Percentiles rank a stretch among this genome's conserved stretches.
Conservation (phyloP, 345 rosid species). For the Moringa oleifera region DNA sequence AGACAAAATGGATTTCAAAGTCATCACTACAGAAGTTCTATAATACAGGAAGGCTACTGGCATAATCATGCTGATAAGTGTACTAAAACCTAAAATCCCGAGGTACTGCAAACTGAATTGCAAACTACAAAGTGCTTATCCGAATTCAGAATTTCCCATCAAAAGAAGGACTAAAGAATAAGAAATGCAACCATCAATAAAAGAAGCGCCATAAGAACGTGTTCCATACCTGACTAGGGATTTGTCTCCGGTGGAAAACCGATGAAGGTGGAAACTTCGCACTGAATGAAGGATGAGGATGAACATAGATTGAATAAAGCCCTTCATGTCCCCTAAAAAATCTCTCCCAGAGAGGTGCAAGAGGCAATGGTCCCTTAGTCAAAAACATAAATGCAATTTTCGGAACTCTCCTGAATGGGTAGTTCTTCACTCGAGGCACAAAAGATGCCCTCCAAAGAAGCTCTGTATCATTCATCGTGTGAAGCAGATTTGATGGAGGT, state of each 20-base stretch:
- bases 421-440: conserved; percentile 52
- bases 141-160: neutral
- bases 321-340: conserved; percentile 74
- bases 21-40: too few species aligned
- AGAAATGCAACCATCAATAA: too few species aligned
- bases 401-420: conserved; percentile 70
- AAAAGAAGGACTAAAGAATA: neutral
- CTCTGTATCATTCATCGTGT: conserved; percentile 68
- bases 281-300: conserved; percentile 69
- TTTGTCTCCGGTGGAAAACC: conserved; percentile 63
- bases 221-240: conserved; percentile 75
- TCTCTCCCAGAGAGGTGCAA: conserved; percentile 90
- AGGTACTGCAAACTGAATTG: too few species aligned
- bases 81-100: too few species aligned
- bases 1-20: too few species aligned
- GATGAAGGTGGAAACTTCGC: conserved; percentile 50
- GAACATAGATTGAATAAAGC: conserved; percentile 73
- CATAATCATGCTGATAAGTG: too few species aligned
- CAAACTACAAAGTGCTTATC: neutral
- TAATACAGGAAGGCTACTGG: neutral
- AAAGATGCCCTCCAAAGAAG: conserved; percentile 88
- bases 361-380: conserved; percentile 88
- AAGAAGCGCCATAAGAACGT: neutral
- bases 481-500: conserved; percentile 56
- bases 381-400: conserved; percentile 97